These are phyloP conservation scores for Perilla frutescens DNA, from an alignment of 257 asterid genomes.

Conservation along the genomic window DNA sequence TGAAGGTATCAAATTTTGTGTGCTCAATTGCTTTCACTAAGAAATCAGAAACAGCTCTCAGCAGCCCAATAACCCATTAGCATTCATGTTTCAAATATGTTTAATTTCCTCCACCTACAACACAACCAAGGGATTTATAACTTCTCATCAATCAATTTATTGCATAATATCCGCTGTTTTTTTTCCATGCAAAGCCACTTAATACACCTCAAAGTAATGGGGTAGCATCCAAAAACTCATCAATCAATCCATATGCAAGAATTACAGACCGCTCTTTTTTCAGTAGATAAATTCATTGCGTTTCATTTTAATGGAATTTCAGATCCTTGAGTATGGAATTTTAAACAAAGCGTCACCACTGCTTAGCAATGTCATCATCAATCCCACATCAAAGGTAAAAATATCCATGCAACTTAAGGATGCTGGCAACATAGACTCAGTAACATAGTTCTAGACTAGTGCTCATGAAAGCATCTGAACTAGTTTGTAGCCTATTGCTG, in stretches of 20 bases:
- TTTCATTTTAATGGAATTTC: background rate
- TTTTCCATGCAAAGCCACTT: no score
- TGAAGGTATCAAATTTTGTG: background rate
- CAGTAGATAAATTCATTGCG: background rate
- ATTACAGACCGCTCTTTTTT: background rate
- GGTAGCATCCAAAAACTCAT: background rate
- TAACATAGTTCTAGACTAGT: background rate
- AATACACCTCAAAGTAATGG: background rate
- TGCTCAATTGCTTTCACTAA: background rate
- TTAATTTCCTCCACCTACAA: no score
- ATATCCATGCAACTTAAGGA: background rate
- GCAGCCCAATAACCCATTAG: no score
- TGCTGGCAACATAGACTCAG: background rate
- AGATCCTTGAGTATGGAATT: conserved; percentile 7
- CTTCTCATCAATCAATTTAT: no score
- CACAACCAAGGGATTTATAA: no score
- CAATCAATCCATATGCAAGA: background rate
- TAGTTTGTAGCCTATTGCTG: conserved; percentile 18
- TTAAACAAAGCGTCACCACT: no score
- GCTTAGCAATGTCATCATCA: background rate
- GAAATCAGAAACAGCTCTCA: no score
- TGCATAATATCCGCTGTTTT: no score
- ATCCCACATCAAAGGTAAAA: background rate
- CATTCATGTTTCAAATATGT: no score
- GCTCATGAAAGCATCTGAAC: background rate